These are phyloP conservation scores for Penicillium rolfsii DNA, from an alignment of 2,329 filamentous ascomycete genomes.

Conservation along the genomic window DNA sequence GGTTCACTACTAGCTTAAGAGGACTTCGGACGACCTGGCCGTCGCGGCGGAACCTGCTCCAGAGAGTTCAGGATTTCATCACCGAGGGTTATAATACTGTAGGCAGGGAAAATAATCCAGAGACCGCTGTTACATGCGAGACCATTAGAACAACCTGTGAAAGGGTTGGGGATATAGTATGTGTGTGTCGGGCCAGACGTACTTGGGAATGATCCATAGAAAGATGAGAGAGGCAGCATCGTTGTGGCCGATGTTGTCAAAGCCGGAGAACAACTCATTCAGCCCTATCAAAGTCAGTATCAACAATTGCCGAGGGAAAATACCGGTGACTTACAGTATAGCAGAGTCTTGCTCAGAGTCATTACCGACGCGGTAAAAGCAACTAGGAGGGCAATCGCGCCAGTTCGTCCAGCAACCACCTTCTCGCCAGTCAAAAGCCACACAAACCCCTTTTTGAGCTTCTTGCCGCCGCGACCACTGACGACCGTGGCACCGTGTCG, in stretches of 20 bases:
- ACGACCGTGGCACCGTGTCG: conserved; percentile 43
- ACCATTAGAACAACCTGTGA: conserved; percentile 19
- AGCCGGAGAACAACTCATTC: conserved; percentile 64
- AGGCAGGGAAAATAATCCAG: conserved; percentile 67
- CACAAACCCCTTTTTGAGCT: conserved; percentile 38
- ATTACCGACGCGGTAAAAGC: conserved; percentile 63
- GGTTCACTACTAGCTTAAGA: conserved; percentile 21
- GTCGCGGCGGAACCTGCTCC: conserved; percentile 40
- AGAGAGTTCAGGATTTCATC: conserved; percentile 65
- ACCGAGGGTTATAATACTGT: conserved; percentile 64
- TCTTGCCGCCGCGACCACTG: conserved; percentile 31
- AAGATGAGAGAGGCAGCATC: conserved; percentile 55
- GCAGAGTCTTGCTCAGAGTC: conserved; percentile 68
- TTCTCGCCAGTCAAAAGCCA: conserved; percentile 55
- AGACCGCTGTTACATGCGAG: conserved; percentile 53
- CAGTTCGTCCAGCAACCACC: conserved; percentile 56
- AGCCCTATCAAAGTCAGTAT: conserved; percentile 47
- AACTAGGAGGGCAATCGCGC: conserved; percentile 60
- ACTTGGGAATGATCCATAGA: conserved; percentile 70
- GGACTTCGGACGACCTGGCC: conserved; percentile 35
- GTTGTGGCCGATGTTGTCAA: conserved; percentile 66
- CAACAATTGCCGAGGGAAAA: background rate
- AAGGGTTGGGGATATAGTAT: background rate
- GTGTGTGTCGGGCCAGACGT: conserved; percentile 36
- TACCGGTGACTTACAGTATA: conserved; percentile 59